Evolutionary conservation across 805 yeast genomes (phyloP), one percentile per base, ranked within the genome.

Genomic region (Candida andamanensis): DNA sequence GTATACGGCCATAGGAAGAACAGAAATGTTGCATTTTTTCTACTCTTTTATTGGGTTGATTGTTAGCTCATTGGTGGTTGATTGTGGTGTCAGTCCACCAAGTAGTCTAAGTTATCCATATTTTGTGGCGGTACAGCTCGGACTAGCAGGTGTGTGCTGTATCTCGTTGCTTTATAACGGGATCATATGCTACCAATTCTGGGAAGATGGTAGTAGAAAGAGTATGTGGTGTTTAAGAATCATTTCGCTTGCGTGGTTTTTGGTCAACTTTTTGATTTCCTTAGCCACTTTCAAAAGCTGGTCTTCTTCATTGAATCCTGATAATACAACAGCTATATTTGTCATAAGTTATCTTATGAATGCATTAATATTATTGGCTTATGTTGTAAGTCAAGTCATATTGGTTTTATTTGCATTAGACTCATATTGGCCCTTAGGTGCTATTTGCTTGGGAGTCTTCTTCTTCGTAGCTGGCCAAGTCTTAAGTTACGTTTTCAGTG

Each of bases 1-100:
- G 63, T 89, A 85, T 53, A 92, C 98, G 0, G 97, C 97, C 9
- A 89, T 92, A 37, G 97, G 97, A 4, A 70, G 97, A 39, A 68
- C 77, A 9, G 98, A 92, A 52, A 82, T 87, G 78, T 58, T 85
- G 33, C 75, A 73, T 44, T 80, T 84, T 50, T 80, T 78, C 56
- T 77, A 80, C 56, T 48, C 75, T 25, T 68, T 71, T 40, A 62
- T 80, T 19, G 64, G 74, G 1, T 67, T 83, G 41, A 69, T 76
- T 5, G 69, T 83, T 11, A 60, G 80, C 39, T 71, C 89, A 2
- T 63, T 90, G 29, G 72, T 90, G 15, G 94, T 86, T 4, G 95
- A 90, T 50, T 79, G 94, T 42, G 97, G 97, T 13, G 96, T 90
- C 1, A 72, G 84, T 9, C 95, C 97, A 1, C 92, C 95, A 1